Evolutionary conservation across 208 protist genomes (phyloP), one percentile per base, ranked within the genome.

Genomic region (Trypanosomatidae sp.): DNA sequence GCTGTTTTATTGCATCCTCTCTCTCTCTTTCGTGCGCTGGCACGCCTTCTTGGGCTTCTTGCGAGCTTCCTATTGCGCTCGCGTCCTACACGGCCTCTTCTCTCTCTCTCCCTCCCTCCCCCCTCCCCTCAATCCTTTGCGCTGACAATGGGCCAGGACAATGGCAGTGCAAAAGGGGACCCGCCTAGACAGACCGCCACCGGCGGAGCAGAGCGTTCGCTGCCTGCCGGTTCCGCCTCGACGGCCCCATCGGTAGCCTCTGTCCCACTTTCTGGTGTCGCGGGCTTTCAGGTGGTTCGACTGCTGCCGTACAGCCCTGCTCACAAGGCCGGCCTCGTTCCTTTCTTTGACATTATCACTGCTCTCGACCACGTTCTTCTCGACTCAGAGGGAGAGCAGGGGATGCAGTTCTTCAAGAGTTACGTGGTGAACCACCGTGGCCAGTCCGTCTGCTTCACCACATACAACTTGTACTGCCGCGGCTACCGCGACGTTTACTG

Each of bases 301-400:
- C 62, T 97, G 22, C 62, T 95, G 15, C 89, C 90, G 0, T 69
- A 86, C 69, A 95, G 91, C 69, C 90, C 91, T 12, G 91, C 93
- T 1, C 84, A 94, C 65, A 62, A 76, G n/a, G 80, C 81, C 4
- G 93, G 93, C 6, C 68, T 97, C 22, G 62, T 94, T 30, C 91
- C 93, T 3, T 97, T 90, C 71, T 97, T 97, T 67, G 93, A 97
- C 80, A 86, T 97, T 46, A 93, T 97, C 65, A 86, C 79, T 25
- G 86, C 83, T 4, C 66, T 94, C 19, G 89, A 97, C 69, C 56
- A 88, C n/a, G 46, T 71, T n/a, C 41, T 71, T 12, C 49, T 86
- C 19, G 72, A 81, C 2, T 53, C 47, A 19, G 50, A 79, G 50
- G 68, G 72, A 41, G 55, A 71, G 43, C 53, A 69, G 41, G 52